Evolutionary conservation across 75 land plant species (phyloP).

Genomic region (Picea sitchensis): DNA sequence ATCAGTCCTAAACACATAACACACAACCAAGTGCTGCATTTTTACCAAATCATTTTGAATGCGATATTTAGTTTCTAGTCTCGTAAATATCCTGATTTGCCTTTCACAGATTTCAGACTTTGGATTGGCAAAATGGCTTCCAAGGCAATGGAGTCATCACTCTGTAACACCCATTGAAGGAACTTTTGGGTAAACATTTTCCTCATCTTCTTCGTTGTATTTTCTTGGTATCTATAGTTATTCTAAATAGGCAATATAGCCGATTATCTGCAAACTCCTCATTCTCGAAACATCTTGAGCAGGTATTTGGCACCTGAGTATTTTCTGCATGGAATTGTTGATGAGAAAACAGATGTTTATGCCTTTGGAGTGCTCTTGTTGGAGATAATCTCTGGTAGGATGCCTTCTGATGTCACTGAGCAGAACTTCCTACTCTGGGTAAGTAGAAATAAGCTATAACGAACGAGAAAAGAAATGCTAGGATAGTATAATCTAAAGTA

Average conservation of each 20-base stretch:
- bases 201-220: not conserved
- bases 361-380: slow-evolving; percentile 87
- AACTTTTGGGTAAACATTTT: slow-evolving; percentile 76
- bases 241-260: not conserved
- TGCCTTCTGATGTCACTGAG: slow-evolving; percentile 72
- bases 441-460: slow-evolving; percentile 7
- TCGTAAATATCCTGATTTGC: not conserved
- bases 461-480: not conserved
- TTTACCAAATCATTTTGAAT: not conserved
- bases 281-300: slow-evolving; percentile 5
- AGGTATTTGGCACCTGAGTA: slow-evolving; percentile 98
- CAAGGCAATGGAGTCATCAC: slow-evolving; percentile 88
- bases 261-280: not conserved
- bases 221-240: not conserved
- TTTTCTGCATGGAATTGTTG: slow-evolving; percentile 91
- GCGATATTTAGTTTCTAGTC: not conserved
- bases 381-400: slow-evolving; percentile 81
- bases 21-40: not conserved
- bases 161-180: slow-evolving; percentile 93
- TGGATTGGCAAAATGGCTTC: slow-evolving; percentile 97
- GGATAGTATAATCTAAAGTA: not conserved
- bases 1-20: not conserved
- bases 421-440: slow-evolving; percentile 85
- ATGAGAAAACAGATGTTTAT: slow-evolving; percentile 95
- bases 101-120: slow-evolving; percentile 86